Evolutionary conservation across 352 stramenopile species (phyloP).

Genomic region (Peronospora tabacina): DNA sequence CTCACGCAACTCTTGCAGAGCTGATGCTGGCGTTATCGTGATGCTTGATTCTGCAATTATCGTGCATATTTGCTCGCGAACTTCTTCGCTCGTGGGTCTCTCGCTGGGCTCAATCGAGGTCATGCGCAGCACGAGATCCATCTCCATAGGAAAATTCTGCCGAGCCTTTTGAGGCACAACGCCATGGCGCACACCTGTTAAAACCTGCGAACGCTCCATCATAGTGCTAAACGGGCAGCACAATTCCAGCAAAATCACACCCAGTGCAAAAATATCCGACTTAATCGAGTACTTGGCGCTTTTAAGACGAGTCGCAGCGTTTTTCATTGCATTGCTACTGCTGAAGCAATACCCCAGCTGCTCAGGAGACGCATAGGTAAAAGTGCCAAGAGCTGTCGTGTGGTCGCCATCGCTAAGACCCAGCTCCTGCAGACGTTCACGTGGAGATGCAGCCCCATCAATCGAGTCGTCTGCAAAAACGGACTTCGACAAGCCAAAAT

Average conservation of each 20-base stretch:
- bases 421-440: conserved; percentile 19
- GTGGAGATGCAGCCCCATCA: conserved; percentile 12
- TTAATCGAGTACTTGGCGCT: conserved; percentile 75
- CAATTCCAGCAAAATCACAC: conserved; percentile 77
- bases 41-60: conserved; percentile 33
- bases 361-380: conserved; percentile 83
- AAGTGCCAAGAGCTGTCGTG: conserved; percentile 73
- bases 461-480: conserved; percentile 31
- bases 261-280: conserved; percentile 80
- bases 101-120: conserved; percentile 64
- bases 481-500: conserved; percentile 64
- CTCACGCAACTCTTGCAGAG: conserved; percentile 57
- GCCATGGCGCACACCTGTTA: conserved; percentile 67
- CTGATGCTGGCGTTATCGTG: conserved; percentile 34
- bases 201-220: conserved; percentile 81
- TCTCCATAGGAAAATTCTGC: conserved; percentile 57
- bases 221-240: conserved; percentile 78
- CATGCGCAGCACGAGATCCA: conserved; percentile 70
- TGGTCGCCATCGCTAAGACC: conserved; percentile 41
- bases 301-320: conserved; percentile 45
- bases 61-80: conserved; percentile 44
- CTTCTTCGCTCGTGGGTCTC: conserved; percentile 48
- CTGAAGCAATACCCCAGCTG: conserved; percentile 63
- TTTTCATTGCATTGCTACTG: conserved; percentile 30
- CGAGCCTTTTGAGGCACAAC: conserved; percentile 65